Base-by-base conservation (phyloP, 306 rosid species). In the Sicyos baderoa region DNA sequence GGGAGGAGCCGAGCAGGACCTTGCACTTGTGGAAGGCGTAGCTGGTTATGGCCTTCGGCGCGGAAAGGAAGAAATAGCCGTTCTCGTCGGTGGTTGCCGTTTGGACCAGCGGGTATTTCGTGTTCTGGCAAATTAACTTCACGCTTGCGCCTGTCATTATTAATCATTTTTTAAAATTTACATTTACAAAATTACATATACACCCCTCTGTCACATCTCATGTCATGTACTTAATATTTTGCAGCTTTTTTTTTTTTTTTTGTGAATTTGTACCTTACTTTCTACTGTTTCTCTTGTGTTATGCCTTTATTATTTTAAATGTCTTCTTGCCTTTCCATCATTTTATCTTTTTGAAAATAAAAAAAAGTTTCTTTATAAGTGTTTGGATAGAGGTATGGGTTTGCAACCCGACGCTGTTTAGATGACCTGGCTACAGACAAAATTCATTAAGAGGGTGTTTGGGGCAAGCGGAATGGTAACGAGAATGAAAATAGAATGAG, bases 1-100 rank as follows among this genome's bases (percentile, higher is more conserved):
- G 89, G 3, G 93, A 81, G 0, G 85, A 73, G 14, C 80, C 81
- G 54, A 92, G 73, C 7, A 75, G 79, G 17, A 62, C 87, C 50
- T 61, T 82, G 75, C 98, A 92, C 57, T 75, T 87, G 83, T 88
- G 93, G 19, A 80, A 84, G 0, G 89, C 98, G n/a, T 17, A 89
- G 53, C 79, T 83, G 14, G 96, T 89, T 15, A 91, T 71, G 40
- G 65, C 61, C 85, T 87, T 85, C 7, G 93, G 79, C 0, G 90
- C 91, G 17, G 74, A 70, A n/a, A 87, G 21, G 84, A 74, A 90
- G 83, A 87, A 92, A 45, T 89, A 86, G 4, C 98, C 98, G 23
- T 92, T 84, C 53, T 89, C 85, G 82, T 92, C 98, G 0, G 87
- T 81, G 47, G 54, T 77, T 0, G 52, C 82, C 3, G 75, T 83